A percentile compares a stretch with the other conserved stretches of the same genome.
Evolutionary conservation across 2,329 filamentous ascomycete genomes (phyloP).

Genomic region (Hymenoscyphus fructigenus): DNA sequence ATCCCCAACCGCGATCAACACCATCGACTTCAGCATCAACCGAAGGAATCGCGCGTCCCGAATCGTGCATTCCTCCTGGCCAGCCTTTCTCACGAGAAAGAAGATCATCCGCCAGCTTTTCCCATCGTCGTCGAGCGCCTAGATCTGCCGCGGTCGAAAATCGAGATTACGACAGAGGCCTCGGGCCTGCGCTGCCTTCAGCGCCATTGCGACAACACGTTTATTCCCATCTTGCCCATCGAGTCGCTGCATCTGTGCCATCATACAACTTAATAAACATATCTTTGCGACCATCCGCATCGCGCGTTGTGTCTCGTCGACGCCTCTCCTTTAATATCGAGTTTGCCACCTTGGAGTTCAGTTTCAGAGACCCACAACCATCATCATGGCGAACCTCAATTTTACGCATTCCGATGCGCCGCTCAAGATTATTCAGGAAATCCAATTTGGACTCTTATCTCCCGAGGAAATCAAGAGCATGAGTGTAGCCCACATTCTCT

Average conservation of each 20-base stretch:
- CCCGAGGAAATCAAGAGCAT: slow-evolving; percentile 99
- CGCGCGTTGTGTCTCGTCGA: slow-evolving; percentile 28
- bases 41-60: slow-evolving; percentile 35
- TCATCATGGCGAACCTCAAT: slow-evolving; percentile 85
- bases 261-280: slow-evolving; percentile 13
- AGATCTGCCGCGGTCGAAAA: slow-evolving; percentile 26
- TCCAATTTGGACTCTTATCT: slow-evolving; percentile 96
- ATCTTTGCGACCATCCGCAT: slow-evolving; percentile 21
- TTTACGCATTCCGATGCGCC: slow-evolving; percentile 92
- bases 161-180: slow-evolving; percentile 31
- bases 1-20: slow-evolving; percentile 9
- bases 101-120: slow-evolving; percentile 32
- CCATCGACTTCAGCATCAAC: slow-evolving; percentile 21
- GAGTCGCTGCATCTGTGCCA: slow-evolving; percentile 21
- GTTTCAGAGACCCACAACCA: slow-evolving; percentile 15
- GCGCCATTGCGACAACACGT: slow-evolving; percentile 32
- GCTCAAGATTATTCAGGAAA: slow-evolving; percentile 96
- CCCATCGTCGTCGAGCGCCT: slow-evolving; percentile 24
- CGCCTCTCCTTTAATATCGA: slow-evolving; percentile 18
- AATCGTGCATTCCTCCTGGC: slow-evolving; percentile 36
- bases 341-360: slow-evolving; percentile 17
- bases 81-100: slow-evolving; percentile 36
- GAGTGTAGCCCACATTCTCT: slow-evolving; percentile 94
- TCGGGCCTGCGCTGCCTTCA: slow-evolving; percentile 35
- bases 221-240: slow-evolving; percentile 29